A percentile compares a stretch with the other conserved stretches of the same genome.
These are phyloP conservation scores for Metschnikowia hibisci DNA, from an alignment of 805 yeast species.

Conservation along the genomic window DNA sequence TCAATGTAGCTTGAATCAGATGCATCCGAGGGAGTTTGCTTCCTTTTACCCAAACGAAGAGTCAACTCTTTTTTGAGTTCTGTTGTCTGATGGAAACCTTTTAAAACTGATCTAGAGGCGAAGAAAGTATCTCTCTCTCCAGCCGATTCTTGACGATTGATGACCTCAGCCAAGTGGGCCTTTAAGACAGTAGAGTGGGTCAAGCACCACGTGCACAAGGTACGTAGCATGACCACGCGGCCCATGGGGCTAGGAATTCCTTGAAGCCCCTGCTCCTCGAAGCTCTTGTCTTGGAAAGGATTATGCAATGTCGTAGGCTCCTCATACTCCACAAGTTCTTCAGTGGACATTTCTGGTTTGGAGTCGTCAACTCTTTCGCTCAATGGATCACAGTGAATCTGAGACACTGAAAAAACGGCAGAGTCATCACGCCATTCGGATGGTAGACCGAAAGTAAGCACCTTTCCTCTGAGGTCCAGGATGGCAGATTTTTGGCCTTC, in stretches of 20 bases:
- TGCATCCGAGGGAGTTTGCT: constrained; percentile 15
- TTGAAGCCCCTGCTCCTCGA: constrained; percentile 31
- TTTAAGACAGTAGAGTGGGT: constrained; percentile 30
- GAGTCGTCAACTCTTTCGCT: constrained; percentile 23
- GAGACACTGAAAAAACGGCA: constrained; percentile 5
- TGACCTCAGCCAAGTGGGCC: constrained; percentile 20
- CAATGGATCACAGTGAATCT: constrained; percentile 6
- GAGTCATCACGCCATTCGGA: constrained; percentile 34
- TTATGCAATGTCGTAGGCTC: constrained; percentile 17
- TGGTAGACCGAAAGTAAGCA: constrained; percentile 32
- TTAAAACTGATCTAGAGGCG: constrained; percentile 32
- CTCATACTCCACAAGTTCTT: constrained; percentile 13
- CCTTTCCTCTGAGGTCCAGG: constrained; percentile 30
- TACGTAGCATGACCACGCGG: constrained; percentile 35
- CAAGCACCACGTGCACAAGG: constrained; percentile 36
- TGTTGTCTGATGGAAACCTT: constrained; percentile 31
- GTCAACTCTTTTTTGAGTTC: constrained; percentile 32
- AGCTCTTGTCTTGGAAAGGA: constrained; percentile 23
- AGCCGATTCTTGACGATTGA: constrained; percentile 32
- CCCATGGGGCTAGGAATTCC: constrained; percentile 31
- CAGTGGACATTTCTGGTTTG: constrained; percentile 19
- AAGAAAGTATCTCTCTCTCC: constrained; percentile 39
- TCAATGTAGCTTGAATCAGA: constrained; percentile 28
- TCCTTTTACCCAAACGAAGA: constrained; percentile 23
- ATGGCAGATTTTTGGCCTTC: constrained; percentile 28